These are phyloP conservation scores for Primulina eburnea DNA, from an alignment of 257 asterid genomes.

Conservation along the genomic window DNA sequence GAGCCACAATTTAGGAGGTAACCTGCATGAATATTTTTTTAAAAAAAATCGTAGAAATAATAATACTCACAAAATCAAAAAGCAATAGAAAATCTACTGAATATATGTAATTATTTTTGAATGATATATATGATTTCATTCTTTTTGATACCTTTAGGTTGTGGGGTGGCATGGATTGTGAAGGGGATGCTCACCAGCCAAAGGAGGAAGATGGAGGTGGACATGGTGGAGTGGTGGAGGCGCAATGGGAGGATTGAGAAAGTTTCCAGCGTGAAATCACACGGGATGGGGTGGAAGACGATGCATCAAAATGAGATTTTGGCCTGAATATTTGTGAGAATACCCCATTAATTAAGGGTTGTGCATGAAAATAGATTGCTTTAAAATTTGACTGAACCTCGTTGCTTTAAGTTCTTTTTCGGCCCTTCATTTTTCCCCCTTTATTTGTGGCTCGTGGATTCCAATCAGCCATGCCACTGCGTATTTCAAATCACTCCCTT, in stretches of 20 bases:
- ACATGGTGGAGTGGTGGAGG: conserved; percentile 46
- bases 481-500: too few species aligned
- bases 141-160: conserved; percentile 33
- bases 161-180: conserved; percentile 38
- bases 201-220: conserved; percentile 72
- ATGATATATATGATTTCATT: background rate
- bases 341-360: conserved; percentile 34
- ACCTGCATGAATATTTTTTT: conserved; percentile 38
- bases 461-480: too few species aligned
- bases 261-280: conserved; percentile 33
- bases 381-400: background rate
- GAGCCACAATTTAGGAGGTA: conserved; percentile 68
- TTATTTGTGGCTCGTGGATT: too few species aligned
- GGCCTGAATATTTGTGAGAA: conserved; percentile 36
- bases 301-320: conserved; percentile 26
- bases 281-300: conserved; percentile 18
- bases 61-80: background rate
- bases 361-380: conserved; percentile 31
- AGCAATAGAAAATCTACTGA: background rate
- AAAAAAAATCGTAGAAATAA: too few species aligned
- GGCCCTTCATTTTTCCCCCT: too few species aligned
- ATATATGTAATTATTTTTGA: background rate
- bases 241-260: conserved; percentile 25
- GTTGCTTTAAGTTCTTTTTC: background rate
- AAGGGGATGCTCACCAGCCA: conserved; percentile 71